Base-by-base conservation (phyloP, 495 filamentous ascomycete genomes). In the Articulospora tetracladia region DNA sequence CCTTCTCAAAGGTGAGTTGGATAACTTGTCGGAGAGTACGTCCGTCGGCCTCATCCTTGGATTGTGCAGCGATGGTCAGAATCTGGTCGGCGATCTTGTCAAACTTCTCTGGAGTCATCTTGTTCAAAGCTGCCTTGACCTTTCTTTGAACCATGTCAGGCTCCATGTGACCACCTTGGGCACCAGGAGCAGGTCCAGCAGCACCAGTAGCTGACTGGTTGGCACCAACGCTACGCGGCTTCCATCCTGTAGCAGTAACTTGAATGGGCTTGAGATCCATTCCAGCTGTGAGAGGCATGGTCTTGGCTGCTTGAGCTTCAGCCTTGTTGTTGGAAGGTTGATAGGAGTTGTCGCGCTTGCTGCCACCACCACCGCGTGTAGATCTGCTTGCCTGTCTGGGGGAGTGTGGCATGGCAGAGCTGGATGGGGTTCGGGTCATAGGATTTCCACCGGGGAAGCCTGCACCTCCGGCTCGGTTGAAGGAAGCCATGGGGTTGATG, bases 51-150 rank as follows among this genome's bases (percentile, higher is more conserved):
- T 99, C 94, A 68, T 93, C 87, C 81, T 95, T 96, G 30, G 94
- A 98, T 69, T 99, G 94, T 11, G 83, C 86, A 32, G 93, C 91
- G 67, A 99, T 98, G 36, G 86, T 83, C 25, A 98, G 81, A 55
- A 99, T 96, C 73, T 98, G 92, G 53, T 90, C 87, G 20, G 94
- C 80, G 59, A 99, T 97, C 79, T 88, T 91, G 66, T 97, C 92
- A 71, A 99, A 99, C 67, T 97, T 98, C 76, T 98, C 94, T 0
- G 94, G 94, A 0, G 94, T 97, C 95, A 99, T 98, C 87, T 98
- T 98, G 83, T 99, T 98, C 66, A 99, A 77, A 50, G 89, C 89
- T 56, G 91, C 90, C 84, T 99, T 99, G 69, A 98, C 95, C 84
- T 98, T 99, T 63, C 94, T 86, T 75, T 99, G 94, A 64, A 99